Base-by-base conservation (phyloP, 805 yeast species). In the Starmerella vitae region DNA sequence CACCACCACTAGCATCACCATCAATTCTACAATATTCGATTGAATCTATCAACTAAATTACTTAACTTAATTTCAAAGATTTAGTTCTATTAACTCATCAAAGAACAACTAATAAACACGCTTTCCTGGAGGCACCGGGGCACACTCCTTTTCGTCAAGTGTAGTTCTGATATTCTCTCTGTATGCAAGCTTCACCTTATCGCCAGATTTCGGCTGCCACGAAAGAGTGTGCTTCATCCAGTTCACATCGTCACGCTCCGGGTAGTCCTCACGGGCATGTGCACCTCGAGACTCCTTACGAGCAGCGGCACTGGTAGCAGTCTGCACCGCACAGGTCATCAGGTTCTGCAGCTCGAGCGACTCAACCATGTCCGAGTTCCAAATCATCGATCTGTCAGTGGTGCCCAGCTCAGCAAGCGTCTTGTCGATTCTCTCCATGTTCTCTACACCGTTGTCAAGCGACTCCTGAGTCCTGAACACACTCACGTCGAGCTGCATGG, bases 271-370 rank as follows among this genome's bases (percentile, higher is more conserved):
- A 71, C 97, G 80, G 43, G 98, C 96, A 60, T 88, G 98, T 36
- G 98, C 97, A 68, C 98, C 98, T 71, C 98, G 83, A 28, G 96
- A 85, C 68, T 88, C 98, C 57, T 71, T 78, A 72, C 98, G 83
- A 41, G 84, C 93, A 47, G 91, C 85, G 37, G 98, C 98, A 47
- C 93, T 74, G 50, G 67, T 68, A 25, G 97, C 97, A 38, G 96
- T 86, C 71, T 91, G 98, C 48, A 78, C 76, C 46, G 97, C 97
- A 71, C 96, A 84, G 37, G 97, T 86, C 62, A 88, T 72, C 71
- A 88, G 72, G 77, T 88, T 88, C 65, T 86, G 95, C 61, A 88
- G 71, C 66, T 88, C 98, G 54, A 91, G 70, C 40, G 97, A 82
- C 70, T 88, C 98, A 38, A 86, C 93, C 59, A 88, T 70, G 62